Percentiles rank a stretch among this genome's conserved stretches.
Evolutionary conservation across 2,329 filamentous ascomycete species (phyloP).

Genomic region (Parascedosporium putredinis): DNA sequence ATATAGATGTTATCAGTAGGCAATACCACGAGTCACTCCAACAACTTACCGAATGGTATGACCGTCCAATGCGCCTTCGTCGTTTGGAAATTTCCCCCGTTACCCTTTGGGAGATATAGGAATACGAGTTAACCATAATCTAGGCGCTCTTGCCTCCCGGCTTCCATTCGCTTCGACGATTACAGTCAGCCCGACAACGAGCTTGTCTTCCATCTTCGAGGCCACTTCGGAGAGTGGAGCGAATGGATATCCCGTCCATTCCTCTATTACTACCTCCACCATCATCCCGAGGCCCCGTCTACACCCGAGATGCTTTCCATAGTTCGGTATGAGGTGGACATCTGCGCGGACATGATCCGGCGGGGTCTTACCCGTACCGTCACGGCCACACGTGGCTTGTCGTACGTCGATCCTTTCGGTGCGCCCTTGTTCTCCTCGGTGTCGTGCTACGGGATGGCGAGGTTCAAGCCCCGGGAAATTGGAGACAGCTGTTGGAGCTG

Average conservation of each 20-base stretch:
- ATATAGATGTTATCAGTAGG: slow-evolving; percentile 13
- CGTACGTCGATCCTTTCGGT: background rate
- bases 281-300: background rate
- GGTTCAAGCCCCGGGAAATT: background rate
- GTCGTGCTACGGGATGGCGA: background rate
- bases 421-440: background rate
- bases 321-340: background rate
- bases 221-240: slow-evolving; percentile 14
- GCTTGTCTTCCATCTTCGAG: slow-evolving; percentile 15
- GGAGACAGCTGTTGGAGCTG: background rate
- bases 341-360: background rate
- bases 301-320: background rate
- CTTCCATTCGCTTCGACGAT: slow-evolving; percentile 11
- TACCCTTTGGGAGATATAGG: no score
- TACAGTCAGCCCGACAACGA: slow-evolving; percentile 11
- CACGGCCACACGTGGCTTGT: background rate
- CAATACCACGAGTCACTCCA: slow-evolving; percentile 14
- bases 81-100: no score
- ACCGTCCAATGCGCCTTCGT: background rate
- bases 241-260: slow-evolving; percentile 21
- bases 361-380: background rate
- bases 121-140: no score
- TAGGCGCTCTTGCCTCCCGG: slow-evolving; percentile 11
- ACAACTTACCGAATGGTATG: slow-evolving; percentile 15
- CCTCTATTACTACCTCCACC: slow-evolving; percentile 18